phyloP scores from a whole-genome alignment of 495 filamentous ascomycete genomes.

The Aspergillus cristatus region DNA sequence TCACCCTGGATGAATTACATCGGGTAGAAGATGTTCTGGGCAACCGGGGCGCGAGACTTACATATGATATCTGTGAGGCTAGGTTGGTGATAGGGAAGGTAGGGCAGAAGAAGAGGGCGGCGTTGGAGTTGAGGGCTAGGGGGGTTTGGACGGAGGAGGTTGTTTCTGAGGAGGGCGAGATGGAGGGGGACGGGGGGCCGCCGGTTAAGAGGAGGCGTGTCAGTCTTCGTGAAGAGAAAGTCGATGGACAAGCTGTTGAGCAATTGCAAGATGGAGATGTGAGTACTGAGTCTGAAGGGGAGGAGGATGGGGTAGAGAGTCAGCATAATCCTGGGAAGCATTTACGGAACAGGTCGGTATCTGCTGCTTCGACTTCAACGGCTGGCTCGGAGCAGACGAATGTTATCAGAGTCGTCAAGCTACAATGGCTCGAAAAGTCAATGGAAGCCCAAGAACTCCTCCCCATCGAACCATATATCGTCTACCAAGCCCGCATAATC shows the following conservation, averaged over 20 bases:
- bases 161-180: neutral
- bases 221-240: neutral
- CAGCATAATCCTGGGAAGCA: constrained; percentile 4
- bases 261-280: constrained; percentile 13
- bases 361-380: neutral
- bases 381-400: constrained; percentile 7
- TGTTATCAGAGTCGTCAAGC: constrained; percentile 57
- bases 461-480: constrained; percentile 49
- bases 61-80: constrained; percentile 65
- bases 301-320: constrained; percentile 12
- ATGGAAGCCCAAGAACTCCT: constrained; percentile 43
- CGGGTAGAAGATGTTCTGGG: constrained; percentile 54
- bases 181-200: constrained; percentile 3
- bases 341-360: neutral
- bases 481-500: constrained; percentile 50
- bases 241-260: constrained; percentile 3
- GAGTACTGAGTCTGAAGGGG: constrained; percentile 24
- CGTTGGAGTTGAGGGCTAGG: constrained; percentile 64
- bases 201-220: constrained; percentile 19
- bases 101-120: constrained; percentile 55
- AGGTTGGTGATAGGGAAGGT: constrained; percentile 65
- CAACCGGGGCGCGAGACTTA: constrained; percentile 45
- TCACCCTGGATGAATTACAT: constrained; percentile 51
- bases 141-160: constrained; percentile 53
- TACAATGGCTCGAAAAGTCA: constrained; percentile 67